Conservation (phyloP, 371 early-diverging fungal species). For the Globomyces sp. region DNA sequence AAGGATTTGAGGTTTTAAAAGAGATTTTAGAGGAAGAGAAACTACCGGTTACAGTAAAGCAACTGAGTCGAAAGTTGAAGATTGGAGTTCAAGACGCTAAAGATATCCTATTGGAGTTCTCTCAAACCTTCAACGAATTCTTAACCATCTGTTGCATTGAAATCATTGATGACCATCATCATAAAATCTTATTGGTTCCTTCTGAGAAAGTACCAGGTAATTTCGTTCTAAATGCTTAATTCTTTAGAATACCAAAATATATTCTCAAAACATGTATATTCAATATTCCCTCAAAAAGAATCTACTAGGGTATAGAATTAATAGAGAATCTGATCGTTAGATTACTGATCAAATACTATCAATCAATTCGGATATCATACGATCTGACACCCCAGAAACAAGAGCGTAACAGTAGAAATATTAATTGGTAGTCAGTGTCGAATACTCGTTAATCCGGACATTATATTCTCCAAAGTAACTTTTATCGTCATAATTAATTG, state of each 20-base stretch:
- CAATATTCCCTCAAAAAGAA: not conserved
- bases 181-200: not conserved
- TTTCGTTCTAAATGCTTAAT: not conserved
- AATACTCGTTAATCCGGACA: too few relatives aligned
- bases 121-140: not conserved
- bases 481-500: too few relatives aligned
- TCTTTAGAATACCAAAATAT: not conserved
- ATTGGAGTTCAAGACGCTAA: not conserved
- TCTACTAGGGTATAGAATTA: not conserved
- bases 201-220: not conserved
- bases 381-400: too few relatives aligned
- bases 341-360: too few relatives aligned
- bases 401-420: too few relatives aligned
- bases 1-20: too few relatives aligned
- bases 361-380: too few relatives aligned
- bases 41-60: not conserved
- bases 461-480: too few relatives aligned
- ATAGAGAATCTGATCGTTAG: too few relatives aligned
- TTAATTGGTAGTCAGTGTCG: too few relatives aligned
- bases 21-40: not conserved
- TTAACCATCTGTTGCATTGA: not conserved
- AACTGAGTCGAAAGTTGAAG: not conserved
- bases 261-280: not conserved
- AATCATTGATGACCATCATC: not conserved
- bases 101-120: constrained; percentile 1